A percentile compares a stretch with the other conserved stretches of the same genome.
Evolutionary conservation across 169 alveolate genomes (phyloP).

Genomic region (Cryptosporidium xiaoi): DNA sequence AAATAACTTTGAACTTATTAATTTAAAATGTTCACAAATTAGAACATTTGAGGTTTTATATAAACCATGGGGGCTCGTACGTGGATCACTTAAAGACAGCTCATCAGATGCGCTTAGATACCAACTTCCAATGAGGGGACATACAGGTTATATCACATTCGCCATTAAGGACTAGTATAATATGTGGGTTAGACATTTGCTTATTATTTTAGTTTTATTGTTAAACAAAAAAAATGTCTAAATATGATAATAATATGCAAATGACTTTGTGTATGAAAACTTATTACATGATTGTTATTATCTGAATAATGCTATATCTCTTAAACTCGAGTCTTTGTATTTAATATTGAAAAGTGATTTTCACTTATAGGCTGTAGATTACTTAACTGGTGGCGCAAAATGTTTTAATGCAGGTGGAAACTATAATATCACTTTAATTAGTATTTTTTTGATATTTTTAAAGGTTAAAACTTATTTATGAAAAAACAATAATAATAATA

Average conservation of each 20-base stretch:
- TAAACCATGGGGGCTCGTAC: slow-evolving; percentile 87
- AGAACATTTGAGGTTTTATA: slow-evolving; percentile 86
- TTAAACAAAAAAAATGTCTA: background rate
- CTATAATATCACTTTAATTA: background rate
- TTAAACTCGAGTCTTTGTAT: too few relatives aligned
- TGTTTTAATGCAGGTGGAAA: too few relatives aligned
- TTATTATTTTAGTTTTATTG: background rate
- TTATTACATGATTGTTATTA: too few relatives aligned
- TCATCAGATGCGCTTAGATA: slow-evolving; percentile 59
- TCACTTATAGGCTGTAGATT: too few relatives aligned
- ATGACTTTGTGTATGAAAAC: background rate
- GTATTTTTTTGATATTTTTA: background rate
- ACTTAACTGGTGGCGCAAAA: too few relatives aligned
- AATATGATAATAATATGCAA: background rate
- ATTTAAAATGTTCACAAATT: slow-evolving; percentile 76
- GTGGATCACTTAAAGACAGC: slow-evolving; percentile 51
- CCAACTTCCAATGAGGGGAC: slow-evolving; percentile 74
- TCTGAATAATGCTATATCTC: too few relatives aligned
- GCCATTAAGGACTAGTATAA: slow-evolving; percentile 35
- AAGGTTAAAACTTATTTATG: background rate
- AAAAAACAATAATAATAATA: background rate
- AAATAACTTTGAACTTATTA: slow-evolving; percentile 76
- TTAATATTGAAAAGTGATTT: too few relatives aligned
- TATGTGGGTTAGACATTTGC: background rate
- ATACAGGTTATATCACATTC: slow-evolving; percentile 64